Conservation (phyloP, 306 rosid genomes). For the Purshia tridentata region DNA sequence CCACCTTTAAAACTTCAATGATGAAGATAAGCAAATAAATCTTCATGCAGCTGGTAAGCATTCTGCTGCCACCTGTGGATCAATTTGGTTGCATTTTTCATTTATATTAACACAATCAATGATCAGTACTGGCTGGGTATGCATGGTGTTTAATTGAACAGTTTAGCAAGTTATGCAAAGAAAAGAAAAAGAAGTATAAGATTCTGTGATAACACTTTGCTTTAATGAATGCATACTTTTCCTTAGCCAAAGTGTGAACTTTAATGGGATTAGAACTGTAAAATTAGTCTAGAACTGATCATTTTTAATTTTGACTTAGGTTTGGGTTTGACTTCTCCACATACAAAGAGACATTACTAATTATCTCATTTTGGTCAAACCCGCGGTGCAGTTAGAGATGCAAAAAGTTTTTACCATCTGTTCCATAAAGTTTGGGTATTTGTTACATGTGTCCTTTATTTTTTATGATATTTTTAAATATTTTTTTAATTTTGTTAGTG, state of each 20-base stretch:
- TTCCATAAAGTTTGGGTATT: no score
- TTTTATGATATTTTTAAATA: no score
- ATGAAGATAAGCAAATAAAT: constrained; percentile 47
- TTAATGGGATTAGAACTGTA: no score
- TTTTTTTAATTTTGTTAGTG: no score
- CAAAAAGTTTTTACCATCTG: background rate
- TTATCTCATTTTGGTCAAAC: background rate
- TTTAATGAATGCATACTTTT: background rate
- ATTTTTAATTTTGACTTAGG: background rate
- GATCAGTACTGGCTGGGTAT: background rate
- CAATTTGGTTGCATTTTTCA: constrained; percentile 27
- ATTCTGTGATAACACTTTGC: no score
- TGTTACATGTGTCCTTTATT: no score
- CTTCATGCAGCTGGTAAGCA: constrained; percentile 26
- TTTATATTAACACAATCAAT: constrained; percentile 2
- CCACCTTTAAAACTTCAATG: background rate
- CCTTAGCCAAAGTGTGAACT: background rate
- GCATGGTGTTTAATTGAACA: background rate
- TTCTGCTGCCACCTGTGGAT: constrained; percentile 33
- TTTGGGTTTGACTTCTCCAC: background rate
- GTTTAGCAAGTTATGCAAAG: constrained; percentile 12
- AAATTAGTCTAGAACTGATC: background rate
- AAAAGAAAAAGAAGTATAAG: background rate
- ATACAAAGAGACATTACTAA: background rate
- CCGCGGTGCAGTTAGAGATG: background rate